These are phyloP conservation scores for Quercus alba DNA, from an alignment of 306 rosid species.

Conservation along the genomic window DNA sequence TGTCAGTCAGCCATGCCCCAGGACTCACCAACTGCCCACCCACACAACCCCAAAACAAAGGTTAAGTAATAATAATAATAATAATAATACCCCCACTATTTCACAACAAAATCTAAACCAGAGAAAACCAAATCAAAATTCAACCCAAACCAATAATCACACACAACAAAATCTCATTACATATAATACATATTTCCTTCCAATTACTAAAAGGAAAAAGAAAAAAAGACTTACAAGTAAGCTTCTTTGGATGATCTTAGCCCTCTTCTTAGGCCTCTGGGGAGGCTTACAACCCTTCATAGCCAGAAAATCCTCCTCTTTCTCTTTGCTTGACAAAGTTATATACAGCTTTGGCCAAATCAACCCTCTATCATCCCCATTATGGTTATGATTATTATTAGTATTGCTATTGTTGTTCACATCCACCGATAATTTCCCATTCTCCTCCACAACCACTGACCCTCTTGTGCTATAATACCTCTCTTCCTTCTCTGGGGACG, in stretches of 20 bases:
- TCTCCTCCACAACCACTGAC: conserved; percentile 51
- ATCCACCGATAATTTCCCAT: conserved; percentile 43
- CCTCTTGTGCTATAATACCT: conserved; percentile 74
- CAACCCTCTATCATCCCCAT: conserved; percentile 50
- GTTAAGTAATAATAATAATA: no score
- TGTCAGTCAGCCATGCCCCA: conserved; percentile 85
- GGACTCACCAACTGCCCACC: conserved; percentile 71
- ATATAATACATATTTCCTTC: background rate
- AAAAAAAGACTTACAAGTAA: conserved; percentile 47
- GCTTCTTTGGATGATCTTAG: conserved; percentile 74
- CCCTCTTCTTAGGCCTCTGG: conserved; percentile 80
- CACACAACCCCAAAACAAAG: background rate
- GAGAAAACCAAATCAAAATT: background rate
- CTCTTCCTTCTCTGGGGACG: conserved; percentile 74
- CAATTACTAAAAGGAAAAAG: background rate
- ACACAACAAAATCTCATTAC: background rate
- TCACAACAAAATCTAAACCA: background rate
- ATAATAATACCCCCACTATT: no score
- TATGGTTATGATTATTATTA: background rate
- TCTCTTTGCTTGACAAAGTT: conserved; percentile 74
- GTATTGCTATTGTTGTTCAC: conserved; percentile 12
- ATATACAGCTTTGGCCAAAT: conserved; percentile 73
- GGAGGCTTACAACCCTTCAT: conserved; percentile 86
- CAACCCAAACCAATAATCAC: background rate
- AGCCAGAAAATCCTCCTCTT: conserved; percentile 79